Evolutionary conservation across 441 rosid genomes (phyloP), one percentile per base, ranked within the genome.

Genomic region (Rhodomyrtus psidioides): DNA sequence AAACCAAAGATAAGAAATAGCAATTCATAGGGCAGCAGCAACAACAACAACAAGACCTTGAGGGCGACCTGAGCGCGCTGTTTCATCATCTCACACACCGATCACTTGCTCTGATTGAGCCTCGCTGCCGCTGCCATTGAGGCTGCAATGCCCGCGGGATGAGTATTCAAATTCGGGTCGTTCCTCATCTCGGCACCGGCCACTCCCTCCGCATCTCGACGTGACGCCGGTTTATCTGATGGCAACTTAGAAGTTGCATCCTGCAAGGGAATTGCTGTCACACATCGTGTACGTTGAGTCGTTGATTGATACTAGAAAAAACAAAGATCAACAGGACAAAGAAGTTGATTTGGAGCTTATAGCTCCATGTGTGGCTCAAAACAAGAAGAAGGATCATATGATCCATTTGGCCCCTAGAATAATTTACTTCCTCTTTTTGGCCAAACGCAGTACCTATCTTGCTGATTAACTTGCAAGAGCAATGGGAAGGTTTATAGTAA

Each of bases 41-140:
- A 34, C 3, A 65, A 65, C 46, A 10, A 9, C 46, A 34, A 34
- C 3, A 30, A 65, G 39, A 65, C 76, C 76, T 28, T 14, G 74
- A 34, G 14, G 5, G 23, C 9, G 55, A 81, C 65, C 46, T 24
- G 13, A 30, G 7, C 12, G 21, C 16, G 53, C 51, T 84, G 30
- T 55, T 44, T 9, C 0, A 23, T 34, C n/a, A 12, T 28, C 30
- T 57, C 1, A 9, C 0, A 12, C 46, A 4, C 53, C 5, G 7
- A 46, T 83, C 49, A 83, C 39, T 58, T 90, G 56, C 83, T 84
- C 89, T 91, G 94, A 89, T 95, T 94, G 79, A 96, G 92, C 86
- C 99, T 90, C 34, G 95, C 98, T 0, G 95, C 98, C 0, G 97
- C 96, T 4, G 95, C 94, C 12, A 96, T 88, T 0, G 95, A 92